Percentiles rank a stretch among this genome's conserved stretches.
Conservation (phyloP, 139 green algal genomes). For the Dunaliella primolecta region DNA sequence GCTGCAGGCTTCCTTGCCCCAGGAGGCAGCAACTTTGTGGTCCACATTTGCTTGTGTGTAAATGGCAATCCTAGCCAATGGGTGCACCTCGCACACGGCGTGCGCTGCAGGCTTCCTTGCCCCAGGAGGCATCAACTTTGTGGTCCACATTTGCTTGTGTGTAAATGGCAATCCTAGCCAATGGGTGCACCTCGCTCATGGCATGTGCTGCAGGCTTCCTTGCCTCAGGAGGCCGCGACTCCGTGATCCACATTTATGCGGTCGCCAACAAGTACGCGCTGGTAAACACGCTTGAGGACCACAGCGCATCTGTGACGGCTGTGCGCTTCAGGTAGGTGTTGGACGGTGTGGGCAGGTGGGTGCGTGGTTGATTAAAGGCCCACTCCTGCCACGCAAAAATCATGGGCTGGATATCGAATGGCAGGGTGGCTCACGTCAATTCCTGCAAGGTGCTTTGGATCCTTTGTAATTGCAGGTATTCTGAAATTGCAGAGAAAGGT, state of each 20-base stretch:
- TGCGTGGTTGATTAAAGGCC: conserved; percentile 45
- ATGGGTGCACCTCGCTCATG: neutral
- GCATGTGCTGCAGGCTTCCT: conserved; percentile 24
- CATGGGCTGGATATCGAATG: neutral
- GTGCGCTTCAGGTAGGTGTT: conserved; percentile 43
- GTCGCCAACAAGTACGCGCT: conserved; percentile 30
- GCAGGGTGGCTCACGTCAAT: neutral
- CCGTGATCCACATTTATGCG: conserved; percentile 54
- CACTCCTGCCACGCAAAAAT: conserved; percentile 15
- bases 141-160: too few species aligned
- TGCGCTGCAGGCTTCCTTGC: too few species aligned
- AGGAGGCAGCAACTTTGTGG: too few species aligned
- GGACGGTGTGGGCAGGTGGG: conserved; percentile 42
- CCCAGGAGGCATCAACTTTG: too few species aligned
- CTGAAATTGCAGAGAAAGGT: too few species aligned
- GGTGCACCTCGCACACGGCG: too few species aligned
- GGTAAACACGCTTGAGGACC: conserved; percentile 55
- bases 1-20: too few species aligned
- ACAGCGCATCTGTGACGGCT: conserved; percentile 45
- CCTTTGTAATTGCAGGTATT: neutral
- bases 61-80: too few species aligned
- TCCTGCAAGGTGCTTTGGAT: neutral
- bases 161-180: too few species aligned
- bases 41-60: too few species aligned
- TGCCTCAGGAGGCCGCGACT: conserved; percentile 44